phyloP scores from a whole-genome alignment of 2,329 filamentous ascomycete species.

The Pseudocercospora macadamiae region DNA sequence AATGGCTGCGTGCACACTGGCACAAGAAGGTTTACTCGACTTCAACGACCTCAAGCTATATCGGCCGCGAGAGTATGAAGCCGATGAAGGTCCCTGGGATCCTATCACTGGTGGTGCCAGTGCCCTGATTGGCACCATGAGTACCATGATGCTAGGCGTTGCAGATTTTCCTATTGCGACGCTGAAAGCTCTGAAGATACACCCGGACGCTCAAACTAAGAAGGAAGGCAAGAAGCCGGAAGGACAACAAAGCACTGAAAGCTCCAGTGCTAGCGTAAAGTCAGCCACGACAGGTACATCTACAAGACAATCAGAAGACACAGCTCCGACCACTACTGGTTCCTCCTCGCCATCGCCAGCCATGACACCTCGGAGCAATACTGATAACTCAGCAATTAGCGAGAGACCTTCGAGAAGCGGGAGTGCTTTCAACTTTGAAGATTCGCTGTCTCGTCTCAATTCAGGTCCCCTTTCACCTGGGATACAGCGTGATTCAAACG shows the following conservation, averaged over 20 bases:
- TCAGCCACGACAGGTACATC: constrained; percentile 16
- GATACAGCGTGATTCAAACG: constrained; percentile 6
- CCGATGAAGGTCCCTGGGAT: constrained; percentile 76
- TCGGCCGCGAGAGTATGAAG: constrained; percentile 68
- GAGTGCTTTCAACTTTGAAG: constrained; percentile 37
- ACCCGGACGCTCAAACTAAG: constrained; percentile 38
- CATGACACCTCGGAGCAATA: constrained; percentile 19
- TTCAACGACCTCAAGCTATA: constrained; percentile 74
- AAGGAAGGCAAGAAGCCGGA: constrained; percentile 27
- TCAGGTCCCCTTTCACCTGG: constrained; percentile 27
- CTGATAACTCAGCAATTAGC: constrained; percentile 16
- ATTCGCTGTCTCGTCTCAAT: constrained; percentile 34
- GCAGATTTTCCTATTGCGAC: constrained; percentile 69
- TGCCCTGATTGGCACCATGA: constrained; percentile 80
- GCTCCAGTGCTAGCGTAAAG: constrained; percentile 13
- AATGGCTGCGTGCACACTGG: constrained; percentile 71
- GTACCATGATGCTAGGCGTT: constrained; percentile 78
- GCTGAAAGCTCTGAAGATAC: constrained; percentile 51
- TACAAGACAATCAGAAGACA: constrained; percentile 10
- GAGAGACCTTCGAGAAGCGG: constrained; percentile 19
- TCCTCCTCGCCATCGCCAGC: constrained; percentile 16
- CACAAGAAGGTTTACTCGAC: constrained; percentile 65
- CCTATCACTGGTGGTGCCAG: constrained; percentile 76
- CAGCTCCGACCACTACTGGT: not conserved
- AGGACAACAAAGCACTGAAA: constrained; percentile 10